Evolutionary conservation across 331 rosid genomes (phyloP).

Genomic region (Pyracantha coccinea): DNA sequence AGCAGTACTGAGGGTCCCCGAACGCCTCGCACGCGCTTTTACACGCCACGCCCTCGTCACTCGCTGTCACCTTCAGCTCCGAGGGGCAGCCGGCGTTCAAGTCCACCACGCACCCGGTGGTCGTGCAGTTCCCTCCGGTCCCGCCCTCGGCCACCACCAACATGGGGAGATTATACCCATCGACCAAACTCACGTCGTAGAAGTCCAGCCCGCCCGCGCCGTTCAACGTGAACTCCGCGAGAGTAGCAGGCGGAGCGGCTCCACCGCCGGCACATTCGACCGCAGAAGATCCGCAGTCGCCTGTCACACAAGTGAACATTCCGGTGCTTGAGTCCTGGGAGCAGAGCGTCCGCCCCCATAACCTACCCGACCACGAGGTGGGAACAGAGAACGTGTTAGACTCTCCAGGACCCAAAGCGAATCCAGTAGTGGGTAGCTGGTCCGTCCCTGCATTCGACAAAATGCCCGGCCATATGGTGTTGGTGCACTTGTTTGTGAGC

Average conservation of each 20-base stretch:
- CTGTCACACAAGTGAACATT: slow-evolving; percentile 65
- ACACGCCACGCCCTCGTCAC: slow-evolving; percentile 57
- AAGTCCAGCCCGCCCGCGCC: slow-evolving; percentile 73
- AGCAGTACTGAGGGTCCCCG: slow-evolving; percentile 66
- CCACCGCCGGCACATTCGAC: slow-evolving; percentile 57
- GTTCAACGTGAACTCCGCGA: slow-evolving; percentile 67
- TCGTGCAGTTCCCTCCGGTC: slow-evolving; percentile 51
- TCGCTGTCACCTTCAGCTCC: slow-evolving; percentile 46
- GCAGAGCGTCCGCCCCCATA: slow-evolving; percentile 80
- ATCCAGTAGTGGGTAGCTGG: slow-evolving; percentile 61
- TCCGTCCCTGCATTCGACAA: slow-evolving; percentile 60
- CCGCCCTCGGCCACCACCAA: slow-evolving; percentile 47
- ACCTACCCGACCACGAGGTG: slow-evolving; percentile 73
- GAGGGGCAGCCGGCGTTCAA: slow-evolving; percentile 56
- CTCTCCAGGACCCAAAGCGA: slow-evolving; percentile 43
- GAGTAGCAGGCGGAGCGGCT: slow-evolving; percentile 59
- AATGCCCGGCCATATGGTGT: slow-evolving; percentile 86
- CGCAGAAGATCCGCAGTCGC: slow-evolving; percentile 65
- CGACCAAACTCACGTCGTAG: slow-evolving; percentile 86
- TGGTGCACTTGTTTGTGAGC: slow-evolving; percentile 51
- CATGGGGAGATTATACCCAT: slow-evolving; percentile 84
- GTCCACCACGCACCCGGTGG: slow-evolving; percentile 60
- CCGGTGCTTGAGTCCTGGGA: slow-evolving; percentile 43
- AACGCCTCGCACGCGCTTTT: slow-evolving; percentile 91
- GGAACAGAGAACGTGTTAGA: slow-evolving; percentile 45